These are phyloP conservation scores for Chaetomium tenue DNA, from an alignment of 495 filamentous ascomycete genomes.

Conservation along the genomic window DNA sequence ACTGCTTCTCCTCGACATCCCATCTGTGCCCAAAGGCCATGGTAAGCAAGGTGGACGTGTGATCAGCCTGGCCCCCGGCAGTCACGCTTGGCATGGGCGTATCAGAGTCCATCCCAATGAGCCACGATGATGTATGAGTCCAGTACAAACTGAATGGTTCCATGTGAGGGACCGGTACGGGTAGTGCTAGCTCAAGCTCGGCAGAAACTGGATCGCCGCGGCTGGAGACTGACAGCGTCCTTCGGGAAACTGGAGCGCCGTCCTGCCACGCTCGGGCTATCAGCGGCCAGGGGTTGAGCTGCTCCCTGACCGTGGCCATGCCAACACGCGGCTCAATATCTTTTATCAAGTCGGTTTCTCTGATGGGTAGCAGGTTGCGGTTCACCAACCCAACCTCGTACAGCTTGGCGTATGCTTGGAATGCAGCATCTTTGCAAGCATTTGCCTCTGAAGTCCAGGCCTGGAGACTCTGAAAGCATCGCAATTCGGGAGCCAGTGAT, in stretches of 20 bases:
- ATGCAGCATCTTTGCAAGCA: constrained; percentile 80
- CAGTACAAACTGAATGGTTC: constrained; percentile 50
- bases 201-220: constrained; percentile 33
- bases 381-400: constrained; percentile 71
- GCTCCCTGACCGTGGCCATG: constrained; percentile 53
- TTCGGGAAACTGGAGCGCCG: constrained; percentile 30
- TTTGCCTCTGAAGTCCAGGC: constrained; percentile 70
- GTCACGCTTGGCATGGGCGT: constrained; percentile 19
- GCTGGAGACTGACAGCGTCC: constrained; percentile 34
- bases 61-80: constrained; percentile 35
- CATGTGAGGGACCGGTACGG: constrained; percentile 44
- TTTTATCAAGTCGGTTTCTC: constrained; percentile 36
- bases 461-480: constrained; percentile 50
- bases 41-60: constrained; percentile 50
- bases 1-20: constrained; percentile 37
- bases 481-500: constrained; percentile 63
- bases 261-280: constrained; percentile 56
- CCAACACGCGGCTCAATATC: constrained; percentile 47
- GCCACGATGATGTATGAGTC: constrained; percentile 46
- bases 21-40: constrained; percentile 50
- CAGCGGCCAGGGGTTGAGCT: constrained; percentile 64
- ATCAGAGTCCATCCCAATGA: constrained; percentile 38
- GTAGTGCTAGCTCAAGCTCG: constrained; percentile 50
- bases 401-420: constrained; percentile 73
- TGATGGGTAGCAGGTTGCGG: constrained; percentile 70